phyloP scores from a whole-genome alignment of 2,329 filamentous ascomycete genomes.

The Emergomyces orientalis region DNA sequence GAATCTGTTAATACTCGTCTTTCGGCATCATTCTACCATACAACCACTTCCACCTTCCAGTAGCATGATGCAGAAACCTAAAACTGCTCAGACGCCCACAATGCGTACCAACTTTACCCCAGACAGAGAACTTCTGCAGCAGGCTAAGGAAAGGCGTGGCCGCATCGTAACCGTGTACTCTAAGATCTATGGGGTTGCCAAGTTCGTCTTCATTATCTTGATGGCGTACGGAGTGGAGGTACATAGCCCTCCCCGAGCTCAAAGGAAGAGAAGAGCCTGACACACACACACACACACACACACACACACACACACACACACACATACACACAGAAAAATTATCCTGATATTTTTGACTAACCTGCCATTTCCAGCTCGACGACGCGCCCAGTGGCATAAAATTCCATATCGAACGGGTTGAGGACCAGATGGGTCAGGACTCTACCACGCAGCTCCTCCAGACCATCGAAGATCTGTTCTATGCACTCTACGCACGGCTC shows the following conservation, averaged over 20 bases:
- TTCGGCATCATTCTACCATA: neutral
- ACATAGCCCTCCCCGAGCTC: conserved; percentile 9
- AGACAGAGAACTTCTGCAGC: neutral
- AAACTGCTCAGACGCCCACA: neutral
- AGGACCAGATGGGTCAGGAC: conserved; percentile 22
- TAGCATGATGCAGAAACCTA: conserved; percentile 2
- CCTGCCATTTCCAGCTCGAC: conserved; percentile 24
- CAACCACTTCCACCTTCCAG: neutral
- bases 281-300: neutral
- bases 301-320: neutral
- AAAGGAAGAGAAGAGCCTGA: neutral
- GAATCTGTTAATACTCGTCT: neutral
- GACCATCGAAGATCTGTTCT: conserved; percentile 30
- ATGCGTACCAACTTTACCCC: neutral
- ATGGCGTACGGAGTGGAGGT: conserved; percentile 29
- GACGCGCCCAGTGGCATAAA: conserved; percentile 22
- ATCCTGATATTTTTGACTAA: conserved; percentile 10
- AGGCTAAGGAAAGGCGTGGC: conserved; percentile 18
- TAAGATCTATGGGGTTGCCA: conserved; percentile 30
- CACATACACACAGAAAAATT: neutral
- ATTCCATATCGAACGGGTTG: conserved; percentile 25
- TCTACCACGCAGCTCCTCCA: conserved; percentile 25
- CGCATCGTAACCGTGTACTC: conserved; percentile 25
- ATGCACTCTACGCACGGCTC: conserved; percentile 29
- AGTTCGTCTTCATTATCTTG: conserved; percentile 26